Evolutionary conservation across 495 filamentous ascomycete genomes (phyloP), one percentile per base, ranked within the genome.

Genomic region (Tuber melanosporum): DNA sequence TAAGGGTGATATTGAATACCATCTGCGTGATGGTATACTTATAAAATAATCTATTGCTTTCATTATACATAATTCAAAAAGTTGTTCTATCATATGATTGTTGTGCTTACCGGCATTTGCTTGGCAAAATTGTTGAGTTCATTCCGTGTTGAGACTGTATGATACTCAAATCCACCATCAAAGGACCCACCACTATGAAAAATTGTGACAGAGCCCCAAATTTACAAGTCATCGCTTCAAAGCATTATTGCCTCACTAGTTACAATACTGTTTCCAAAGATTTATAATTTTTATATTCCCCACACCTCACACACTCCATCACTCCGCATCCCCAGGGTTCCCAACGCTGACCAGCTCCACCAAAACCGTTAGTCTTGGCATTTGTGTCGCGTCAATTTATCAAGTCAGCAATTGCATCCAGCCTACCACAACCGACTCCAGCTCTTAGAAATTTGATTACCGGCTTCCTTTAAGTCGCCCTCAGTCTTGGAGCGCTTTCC

Each of bases 1-100:
- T 49, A 77, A 76, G 70, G 82, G 82, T 22, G 76, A 70, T 75
- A 26, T 83, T 19, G 62, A 73, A 69, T 49, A 71, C 6, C 73
- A 81, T 39, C 52, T 81, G 44, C 45, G 41, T 47, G 73, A 74
- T 26, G 74, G 74, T n/a, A 76, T 80, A 39, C 74, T 80, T 41
- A 71, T 39, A n/a, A 80, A 76, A 36, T 80, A 76, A 52, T 45
- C 44, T 26, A 52, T 42, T 39, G 32, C 43, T 22, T 32, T 70
- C 41, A n/a, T 71, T 46, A 19, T 73, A 32, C 20, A 71, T 73
- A 72, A 73, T 70, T n/a, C 44, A 75, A 57, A 79, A 69, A 41
- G 46, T 41, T 26, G n/a, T 62, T 41, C 39, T 41, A 41, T 41
- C 39, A 41, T 41, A 41, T 1, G 39, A 41, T 41, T 41, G 39